Percentiles rank a stretch among this genome's conserved stretches.
Conservation (phyloP, 2,329 filamentous ascomycete species). For the Alternaria sp. region DNA sequence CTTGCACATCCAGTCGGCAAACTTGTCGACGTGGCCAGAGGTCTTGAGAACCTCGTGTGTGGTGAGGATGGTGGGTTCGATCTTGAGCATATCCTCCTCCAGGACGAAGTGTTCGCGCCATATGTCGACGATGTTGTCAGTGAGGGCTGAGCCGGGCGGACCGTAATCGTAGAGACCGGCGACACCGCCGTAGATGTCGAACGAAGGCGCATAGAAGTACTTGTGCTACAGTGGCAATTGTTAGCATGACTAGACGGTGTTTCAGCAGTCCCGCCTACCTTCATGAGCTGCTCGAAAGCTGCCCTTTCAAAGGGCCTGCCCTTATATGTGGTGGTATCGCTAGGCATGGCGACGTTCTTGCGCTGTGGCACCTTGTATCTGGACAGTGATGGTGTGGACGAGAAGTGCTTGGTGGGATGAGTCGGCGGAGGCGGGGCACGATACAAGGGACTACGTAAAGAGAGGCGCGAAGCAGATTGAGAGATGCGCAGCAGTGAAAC, state of each 20-base stretch:
- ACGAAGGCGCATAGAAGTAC: constrained; percentile 90
- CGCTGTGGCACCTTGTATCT: constrained; percentile 42
- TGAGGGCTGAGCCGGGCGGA: constrained; percentile 83
- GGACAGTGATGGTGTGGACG: constrained; percentile 42
- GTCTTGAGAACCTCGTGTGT: constrained; percentile 95
- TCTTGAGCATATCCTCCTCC: constrained; percentile 93
- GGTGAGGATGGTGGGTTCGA: constrained; percentile 93
- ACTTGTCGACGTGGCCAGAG: constrained; percentile 92
- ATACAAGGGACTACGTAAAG: constrained; percentile 35
- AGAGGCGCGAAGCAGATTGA: constrained; percentile 40
- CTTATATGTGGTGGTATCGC: constrained; percentile 65
- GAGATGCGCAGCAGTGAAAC: constrained; percentile 51
- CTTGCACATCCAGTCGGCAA: constrained; percentile 99
- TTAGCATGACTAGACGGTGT: constrained; percentile 35
- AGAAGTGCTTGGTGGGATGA: constrained; percentile 48
- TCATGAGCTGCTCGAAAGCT: constrained; percentile 83
- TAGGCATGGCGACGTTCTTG: constrained; percentile 44
- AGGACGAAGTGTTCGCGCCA: constrained; percentile 96
- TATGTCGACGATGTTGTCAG: constrained; percentile 84
- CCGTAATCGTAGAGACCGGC: constrained; percentile 93
- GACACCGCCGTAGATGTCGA: constrained; percentile 92
- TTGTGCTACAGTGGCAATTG: constrained; percentile 39
- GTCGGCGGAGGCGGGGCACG: constrained; percentile 44
- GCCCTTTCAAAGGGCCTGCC: constrained; percentile 88
- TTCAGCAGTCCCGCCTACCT: constrained; percentile 68